phyloP scores from a whole-genome alignment of 1,284 basidiomycete species.

The Cryptococcus neoformans region DNA sequence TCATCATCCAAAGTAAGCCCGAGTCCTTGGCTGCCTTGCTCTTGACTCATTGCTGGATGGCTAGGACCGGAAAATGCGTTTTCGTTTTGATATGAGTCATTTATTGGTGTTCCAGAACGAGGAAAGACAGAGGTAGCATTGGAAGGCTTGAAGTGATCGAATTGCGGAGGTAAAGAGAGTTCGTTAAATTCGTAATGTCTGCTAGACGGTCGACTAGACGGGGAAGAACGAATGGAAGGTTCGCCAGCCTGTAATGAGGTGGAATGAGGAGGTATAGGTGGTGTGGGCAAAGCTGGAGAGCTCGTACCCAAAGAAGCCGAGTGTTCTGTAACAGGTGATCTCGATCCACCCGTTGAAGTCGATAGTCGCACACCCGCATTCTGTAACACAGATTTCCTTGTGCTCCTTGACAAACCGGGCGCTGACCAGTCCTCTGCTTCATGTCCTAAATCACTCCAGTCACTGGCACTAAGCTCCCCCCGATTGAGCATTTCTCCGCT shows the following conservation, averaged over 20 bases:
- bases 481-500: constrained; percentile 26
- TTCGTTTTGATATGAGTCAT: neutral
- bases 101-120: too few relatives aligned
- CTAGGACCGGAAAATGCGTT: neutral
- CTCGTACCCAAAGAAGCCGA: constrained; percentile 12
- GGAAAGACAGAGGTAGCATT: too few relatives aligned
- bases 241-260: constrained; percentile 3
- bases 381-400: constrained; percentile 1
- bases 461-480: constrained; percentile 17
- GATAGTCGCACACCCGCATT: constrained; percentile 5
- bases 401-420: constrained; percentile 2
- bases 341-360: constrained; percentile 19
- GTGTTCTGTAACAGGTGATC: constrained; percentile 22
- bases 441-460: constrained; percentile 27
- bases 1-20: constrained; percentile 24
- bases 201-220: constrained; percentile 8
- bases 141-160: constrained; percentile 3
- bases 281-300: constrained; percentile 20
- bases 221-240: constrained; percentile 9
- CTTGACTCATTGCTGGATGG: neutral
- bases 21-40: constrained; percentile 15
- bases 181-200: constrained; percentile 2
- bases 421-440: constrained; percentile 16
- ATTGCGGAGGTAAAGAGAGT: constrained; percentile 1
- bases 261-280: constrained; percentile 7